phyloP scores from a whole-genome alignment of 73 alveolate species.

The Diophrys sp. region DNA sequence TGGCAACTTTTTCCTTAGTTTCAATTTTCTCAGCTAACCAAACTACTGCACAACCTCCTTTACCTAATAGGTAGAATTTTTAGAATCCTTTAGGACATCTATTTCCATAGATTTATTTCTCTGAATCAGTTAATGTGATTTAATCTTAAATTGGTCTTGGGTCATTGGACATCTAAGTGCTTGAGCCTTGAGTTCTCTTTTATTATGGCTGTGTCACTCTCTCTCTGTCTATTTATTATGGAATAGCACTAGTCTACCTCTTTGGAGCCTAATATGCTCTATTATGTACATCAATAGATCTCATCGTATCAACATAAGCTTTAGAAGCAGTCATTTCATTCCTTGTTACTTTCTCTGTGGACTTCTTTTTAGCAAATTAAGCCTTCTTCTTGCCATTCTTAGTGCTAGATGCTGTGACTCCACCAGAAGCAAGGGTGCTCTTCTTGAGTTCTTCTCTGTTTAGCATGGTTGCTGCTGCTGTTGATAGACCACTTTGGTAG shows the following conservation, averaged over 20 bases:
- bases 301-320: neutral
- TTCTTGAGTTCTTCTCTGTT: neutral
- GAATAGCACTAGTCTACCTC: neutral
- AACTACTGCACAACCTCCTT: constrained; percentile 83
- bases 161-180: no score
- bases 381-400: neutral
- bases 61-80: constrained; percentile 60
- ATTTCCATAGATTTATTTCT: constrained; percentile 57
- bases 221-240: no score
- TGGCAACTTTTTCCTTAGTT: constrained; percentile 60
- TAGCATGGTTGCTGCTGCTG: neutral
- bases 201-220: no score
- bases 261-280: neutral
- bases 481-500: no score
- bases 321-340: neutral
- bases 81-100: constrained; percentile 70
- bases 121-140: constrained; percentile 37
- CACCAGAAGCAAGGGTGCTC: neutral
- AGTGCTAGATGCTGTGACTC: neutral
- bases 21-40: constrained; percentile 60
- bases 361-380: neutral
- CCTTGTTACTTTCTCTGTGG: neutral
- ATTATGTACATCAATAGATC: neutral
- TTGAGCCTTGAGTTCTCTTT: neutral
- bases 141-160: neutral